Percentiles rank a stretch among this genome's conserved stretches.
Evolutionary conservation across 1,284 basidiomycete species (phyloP).

Genomic region (Polyporus tsugae): DNA sequence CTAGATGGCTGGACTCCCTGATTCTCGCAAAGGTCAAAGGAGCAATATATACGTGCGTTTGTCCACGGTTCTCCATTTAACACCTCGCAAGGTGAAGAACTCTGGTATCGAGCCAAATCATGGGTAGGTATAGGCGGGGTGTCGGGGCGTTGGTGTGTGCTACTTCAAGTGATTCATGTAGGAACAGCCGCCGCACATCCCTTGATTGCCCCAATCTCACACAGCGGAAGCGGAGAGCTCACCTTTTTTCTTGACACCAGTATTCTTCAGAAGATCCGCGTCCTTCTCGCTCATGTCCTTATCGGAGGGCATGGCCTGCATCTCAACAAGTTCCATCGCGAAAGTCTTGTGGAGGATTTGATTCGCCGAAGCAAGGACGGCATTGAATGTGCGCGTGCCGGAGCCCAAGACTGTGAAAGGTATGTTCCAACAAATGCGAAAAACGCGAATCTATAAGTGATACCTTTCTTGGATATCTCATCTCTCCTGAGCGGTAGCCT

Average conservation of each 20-base stretch:
- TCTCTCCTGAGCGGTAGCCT: constrained; percentile 69
- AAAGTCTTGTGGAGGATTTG: constrained; percentile 64
- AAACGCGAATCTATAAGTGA: constrained; percentile 11
- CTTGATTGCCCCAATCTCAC: not conserved
- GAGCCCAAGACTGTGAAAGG: constrained; percentile 63
- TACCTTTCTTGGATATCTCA: constrained; percentile 83
- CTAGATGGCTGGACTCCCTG: not conserved
- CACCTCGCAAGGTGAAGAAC: not conserved
- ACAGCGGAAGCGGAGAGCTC: constrained; percentile 10
- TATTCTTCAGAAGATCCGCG: constrained; percentile 55
- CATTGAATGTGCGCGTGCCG: constrained; percentile 62
- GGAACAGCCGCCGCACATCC: not conserved
- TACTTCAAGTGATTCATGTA: not conserved
- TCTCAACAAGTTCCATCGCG: constrained; percentile 79
- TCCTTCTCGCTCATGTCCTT: constrained; percentile 47
- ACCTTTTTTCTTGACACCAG: constrained; percentile 66
- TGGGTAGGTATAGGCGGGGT: too few species aligned
- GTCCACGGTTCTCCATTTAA: not conserved
- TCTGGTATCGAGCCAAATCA: too few species aligned
- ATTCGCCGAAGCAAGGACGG: constrained; percentile 67
- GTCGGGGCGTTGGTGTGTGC: not conserved
- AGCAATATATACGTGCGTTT: too few species aligned
- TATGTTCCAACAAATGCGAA: constrained; percentile 8
- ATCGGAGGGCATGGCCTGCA: constrained; percentile 66
- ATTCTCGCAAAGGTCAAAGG: not conserved